Conservation (phyloP, 2,329 filamentous ascomycete genomes). For the Phaeosphaeria sp. region DNA sequence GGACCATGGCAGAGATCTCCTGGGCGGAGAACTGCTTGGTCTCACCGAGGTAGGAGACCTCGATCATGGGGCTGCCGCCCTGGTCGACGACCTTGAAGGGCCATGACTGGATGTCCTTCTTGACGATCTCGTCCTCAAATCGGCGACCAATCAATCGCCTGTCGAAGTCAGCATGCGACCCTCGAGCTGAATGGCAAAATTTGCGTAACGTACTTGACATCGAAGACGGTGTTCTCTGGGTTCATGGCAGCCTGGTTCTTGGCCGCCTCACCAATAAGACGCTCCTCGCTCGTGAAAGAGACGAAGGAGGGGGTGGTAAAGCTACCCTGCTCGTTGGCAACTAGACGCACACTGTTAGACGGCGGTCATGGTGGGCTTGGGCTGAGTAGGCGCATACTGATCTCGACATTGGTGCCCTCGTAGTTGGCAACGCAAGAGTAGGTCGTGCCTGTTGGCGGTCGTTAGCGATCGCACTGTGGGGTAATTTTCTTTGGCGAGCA, state of each 20-base stretch:
- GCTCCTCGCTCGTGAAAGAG: slow-evolving; percentile 98
- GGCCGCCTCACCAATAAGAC: slow-evolving; percentile 97
- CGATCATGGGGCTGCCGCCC: slow-evolving; percentile 84
- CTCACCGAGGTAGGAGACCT: slow-evolving; percentile 96
- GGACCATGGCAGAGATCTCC: slow-evolving; percentile 99
- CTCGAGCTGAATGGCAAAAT: neutral
- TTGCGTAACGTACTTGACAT: slow-evolving; percentile 80
- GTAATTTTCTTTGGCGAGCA: slow-evolving; percentile 24
- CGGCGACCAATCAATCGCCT: slow-evolving; percentile 98
- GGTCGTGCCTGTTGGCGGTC: slow-evolving; percentile 82
- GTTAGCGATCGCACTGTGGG: slow-evolving; percentile 43
- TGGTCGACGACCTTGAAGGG: slow-evolving; percentile 98
- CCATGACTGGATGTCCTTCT: slow-evolving; percentile 99
- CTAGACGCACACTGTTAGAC: slow-evolving; percentile 50
- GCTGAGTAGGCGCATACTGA: slow-evolving; percentile 68
- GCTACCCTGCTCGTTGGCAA: slow-evolving; percentile 99
- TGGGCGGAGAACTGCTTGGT: slow-evolving; percentile 96
- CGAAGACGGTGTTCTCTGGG: slow-evolving; percentile 97
- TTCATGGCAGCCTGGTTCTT: slow-evolving; percentile 99
- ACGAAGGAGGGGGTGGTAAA: slow-evolving; percentile 99
- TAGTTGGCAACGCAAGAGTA: slow-evolving; percentile 99
- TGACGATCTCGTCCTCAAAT: slow-evolving; percentile 94
- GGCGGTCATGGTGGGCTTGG: slow-evolving; percentile 6
- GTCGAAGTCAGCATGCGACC: slow-evolving; percentile 37
- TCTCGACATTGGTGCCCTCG: slow-evolving; percentile 99